Conservation (phyloP, 164 flowering plant species). For the Macadamia integrifolia region DNA sequence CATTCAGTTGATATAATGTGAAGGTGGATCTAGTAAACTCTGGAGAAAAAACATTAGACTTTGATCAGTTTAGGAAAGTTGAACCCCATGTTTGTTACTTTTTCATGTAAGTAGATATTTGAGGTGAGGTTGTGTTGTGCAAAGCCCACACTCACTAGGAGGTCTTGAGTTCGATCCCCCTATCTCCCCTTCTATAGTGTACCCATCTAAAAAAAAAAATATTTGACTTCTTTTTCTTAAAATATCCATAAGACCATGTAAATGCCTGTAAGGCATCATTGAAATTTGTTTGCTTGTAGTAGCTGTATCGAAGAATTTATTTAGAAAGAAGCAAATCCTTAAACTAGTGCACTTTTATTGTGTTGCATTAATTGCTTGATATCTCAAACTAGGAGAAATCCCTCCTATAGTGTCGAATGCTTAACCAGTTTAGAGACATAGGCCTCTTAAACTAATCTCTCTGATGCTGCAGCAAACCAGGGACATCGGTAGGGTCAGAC, state of each 20-base stretch:
- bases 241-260: not conserved
- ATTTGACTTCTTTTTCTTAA: too few relatives aligned
- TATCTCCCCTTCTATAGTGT: too few relatives aligned
- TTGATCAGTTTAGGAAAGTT: not conserved
- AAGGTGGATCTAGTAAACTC: not conserved
- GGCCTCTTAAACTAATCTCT: not conserved
- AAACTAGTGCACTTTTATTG: not conserved
- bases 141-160: too few relatives aligned
- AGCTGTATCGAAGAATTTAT: not conserved
- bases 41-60: not conserved
- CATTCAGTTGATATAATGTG: not conserved
- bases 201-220: too few relatives aligned
- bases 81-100: not conserved
- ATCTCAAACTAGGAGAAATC: not conserved
- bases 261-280: not conserved
- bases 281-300: not conserved
- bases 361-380: not conserved
- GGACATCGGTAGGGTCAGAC: too few relatives aligned
- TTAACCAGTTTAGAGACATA: not conserved
- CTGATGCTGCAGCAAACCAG: too few relatives aligned
- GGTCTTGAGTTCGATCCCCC: too few relatives aligned
- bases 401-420: not conserved
- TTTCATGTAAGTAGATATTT: too few relatives aligned
- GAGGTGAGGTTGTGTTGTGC: too few relatives aligned
- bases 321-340: not conserved